Percentiles rank a stretch among this genome's conserved stretches.
phyloP scores from a whole-genome alignment of 805 yeast genomes.

The Pichia thaimueangensis region DNA sequence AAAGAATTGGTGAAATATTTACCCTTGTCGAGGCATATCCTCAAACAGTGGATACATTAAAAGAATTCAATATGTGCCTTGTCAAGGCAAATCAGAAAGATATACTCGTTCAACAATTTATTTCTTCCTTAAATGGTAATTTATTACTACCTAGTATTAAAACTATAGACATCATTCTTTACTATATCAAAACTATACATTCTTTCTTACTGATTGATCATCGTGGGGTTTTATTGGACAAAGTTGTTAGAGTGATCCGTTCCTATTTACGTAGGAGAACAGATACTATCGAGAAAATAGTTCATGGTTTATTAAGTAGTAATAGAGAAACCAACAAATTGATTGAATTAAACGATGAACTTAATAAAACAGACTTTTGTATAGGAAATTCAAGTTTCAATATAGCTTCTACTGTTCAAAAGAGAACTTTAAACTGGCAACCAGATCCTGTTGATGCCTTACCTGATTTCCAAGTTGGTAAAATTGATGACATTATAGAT shows the following conservation, averaged over 20 bases:
- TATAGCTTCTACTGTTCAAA: slow-evolving; percentile 8
- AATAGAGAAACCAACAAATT: slow-evolving; percentile 36
- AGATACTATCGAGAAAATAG: slow-evolving; percentile 66
- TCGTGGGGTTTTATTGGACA: slow-evolving; percentile 73
- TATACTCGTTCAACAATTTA: slow-evolving; percentile 45
- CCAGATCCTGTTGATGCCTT: slow-evolving; percentile 90
- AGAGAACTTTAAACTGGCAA: slow-evolving; percentile 47
- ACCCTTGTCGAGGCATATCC: slow-evolving; percentile 54
- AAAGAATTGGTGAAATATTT: slow-evolving; percentile 54
- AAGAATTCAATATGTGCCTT: slow-evolving; percentile 52
- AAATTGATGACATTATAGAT: slow-evolving; percentile 62
- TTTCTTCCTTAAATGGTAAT: slow-evolving; percentile 34
- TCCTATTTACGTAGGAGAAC: slow-evolving; percentile 62
- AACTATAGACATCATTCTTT: slow-evolving; percentile 63
- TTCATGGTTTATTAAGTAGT: slow-evolving; percentile 58
- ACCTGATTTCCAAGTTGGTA: slow-evolving; percentile 66
- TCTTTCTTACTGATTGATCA: slow-evolving; percentile 78
- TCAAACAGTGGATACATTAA: slow-evolving; percentile 42
- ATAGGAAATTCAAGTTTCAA: slow-evolving; percentile 10
- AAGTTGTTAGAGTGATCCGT: slow-evolving; percentile 71
- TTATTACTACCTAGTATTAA: slow-evolving; percentile 76
- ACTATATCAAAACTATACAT: slow-evolving; percentile 64
- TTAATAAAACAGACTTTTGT: slow-evolving; percentile 28
- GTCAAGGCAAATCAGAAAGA: slow-evolving; percentile 43
- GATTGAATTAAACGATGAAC: slow-evolving; percentile 48